Conservation (phyloP, 192 early-diverging fungal species). For the Rhizophagus sp. region DNA sequence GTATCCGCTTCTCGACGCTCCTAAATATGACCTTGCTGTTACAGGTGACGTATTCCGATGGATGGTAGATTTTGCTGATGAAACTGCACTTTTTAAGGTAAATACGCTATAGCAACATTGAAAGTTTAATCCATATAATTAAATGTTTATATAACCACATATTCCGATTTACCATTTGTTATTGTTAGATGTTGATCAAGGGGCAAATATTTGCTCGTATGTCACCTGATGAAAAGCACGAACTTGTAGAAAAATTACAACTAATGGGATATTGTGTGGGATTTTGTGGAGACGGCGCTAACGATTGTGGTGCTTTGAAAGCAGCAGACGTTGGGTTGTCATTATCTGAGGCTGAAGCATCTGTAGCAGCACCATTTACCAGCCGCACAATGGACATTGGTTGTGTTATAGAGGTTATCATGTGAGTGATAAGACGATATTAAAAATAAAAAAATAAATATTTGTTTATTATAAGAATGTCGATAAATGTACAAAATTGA, state of each 20-base stretch:
- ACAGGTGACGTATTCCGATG: constrained; percentile 97
- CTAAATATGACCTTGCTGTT: constrained; percentile 80
- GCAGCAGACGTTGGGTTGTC: constrained; percentile 96
- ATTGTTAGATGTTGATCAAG: constrained; percentile 84
- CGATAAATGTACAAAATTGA: neutral
- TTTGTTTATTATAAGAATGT: neutral
- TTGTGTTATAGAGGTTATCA: constrained; percentile 90
- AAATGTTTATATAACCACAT: no score
- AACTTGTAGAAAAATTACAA: constrained; percentile 88
- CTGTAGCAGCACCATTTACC: constrained; percentile 98
- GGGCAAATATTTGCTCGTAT: constrained; percentile 94
- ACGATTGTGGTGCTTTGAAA: constrained; percentile 96
- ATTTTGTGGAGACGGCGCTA: constrained; percentile 99
- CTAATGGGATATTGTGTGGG: constrained; percentile 89
- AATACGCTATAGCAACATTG: neutral
- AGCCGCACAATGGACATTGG: constrained; percentile 85
- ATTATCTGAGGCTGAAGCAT: constrained; percentile 95
- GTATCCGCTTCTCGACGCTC: constrained; percentile 38
- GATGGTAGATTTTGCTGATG: constrained; percentile 78
- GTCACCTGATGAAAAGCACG: constrained; percentile 98
- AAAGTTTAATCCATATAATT: neutral
- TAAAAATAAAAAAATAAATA: neutral
- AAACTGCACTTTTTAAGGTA: constrained; percentile 8
- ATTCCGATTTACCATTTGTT: neutral
- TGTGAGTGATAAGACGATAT: constrained; percentile 34